Conservation (phyloP, 495 filamentous ascomycete genomes). For the Emericellopsis terricola region DNA sequence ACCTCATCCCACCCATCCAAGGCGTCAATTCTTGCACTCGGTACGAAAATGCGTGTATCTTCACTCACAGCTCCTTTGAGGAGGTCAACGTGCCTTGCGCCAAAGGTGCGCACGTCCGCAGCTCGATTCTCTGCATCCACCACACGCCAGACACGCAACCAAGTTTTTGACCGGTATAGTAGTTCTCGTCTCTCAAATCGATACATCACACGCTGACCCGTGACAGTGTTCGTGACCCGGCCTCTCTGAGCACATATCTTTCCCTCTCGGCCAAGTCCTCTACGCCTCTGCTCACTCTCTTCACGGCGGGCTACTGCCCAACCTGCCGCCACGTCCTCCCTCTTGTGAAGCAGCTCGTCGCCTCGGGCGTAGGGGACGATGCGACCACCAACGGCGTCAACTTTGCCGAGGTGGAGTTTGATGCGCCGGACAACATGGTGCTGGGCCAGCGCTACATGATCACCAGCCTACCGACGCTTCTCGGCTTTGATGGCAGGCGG, state of each 20-base stretch:
- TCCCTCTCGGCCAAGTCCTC: slow-evolving; percentile 37
- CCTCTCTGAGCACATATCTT: slow-evolving; percentile 41
- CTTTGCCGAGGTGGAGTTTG: slow-evolving; percentile 44
- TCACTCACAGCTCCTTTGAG: no score
- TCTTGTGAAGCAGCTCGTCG: slow-evolving; percentile 31
- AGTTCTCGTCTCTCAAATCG: no score
- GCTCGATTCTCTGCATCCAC: background rate
- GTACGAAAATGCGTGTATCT: no score
- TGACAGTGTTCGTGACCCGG: slow-evolving; percentile 33
- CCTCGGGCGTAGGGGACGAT: slow-evolving; percentile 36
- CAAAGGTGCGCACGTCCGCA: no score
- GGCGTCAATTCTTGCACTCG: no score
- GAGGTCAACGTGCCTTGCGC: no score
- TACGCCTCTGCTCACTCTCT: slow-evolving; percentile 47
- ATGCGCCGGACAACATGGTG: slow-evolving; percentile 36
- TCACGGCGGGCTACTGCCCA: slow-evolving; percentile 48
- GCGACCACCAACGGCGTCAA: slow-evolving; percentile 33
- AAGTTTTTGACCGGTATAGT: slow-evolving; percentile 3
- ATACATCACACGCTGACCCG: background rate
- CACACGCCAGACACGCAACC: background rate
- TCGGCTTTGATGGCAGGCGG: slow-evolving; percentile 45
- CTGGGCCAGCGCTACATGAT: slow-evolving; percentile 41
- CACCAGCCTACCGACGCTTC: slow-evolving; percentile 45
- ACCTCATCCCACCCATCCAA: no score
- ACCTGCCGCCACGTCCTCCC: slow-evolving; percentile 38